phyloP scores from a whole-genome alignment of 768 basidiomycete species.

The Pholiota molesta region DNA sequence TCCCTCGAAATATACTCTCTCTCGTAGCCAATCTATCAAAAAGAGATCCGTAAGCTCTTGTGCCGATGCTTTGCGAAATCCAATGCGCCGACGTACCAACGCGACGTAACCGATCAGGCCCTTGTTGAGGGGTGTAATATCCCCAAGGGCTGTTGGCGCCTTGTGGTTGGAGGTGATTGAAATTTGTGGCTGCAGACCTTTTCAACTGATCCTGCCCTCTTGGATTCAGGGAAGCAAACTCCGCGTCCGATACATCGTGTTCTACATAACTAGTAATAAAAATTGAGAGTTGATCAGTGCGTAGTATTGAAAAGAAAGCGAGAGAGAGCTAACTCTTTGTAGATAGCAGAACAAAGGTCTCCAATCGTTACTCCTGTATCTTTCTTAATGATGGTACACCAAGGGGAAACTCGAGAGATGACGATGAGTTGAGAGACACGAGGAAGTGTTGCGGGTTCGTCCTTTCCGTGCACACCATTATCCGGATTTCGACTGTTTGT shows the following conservation, averaged over 20 bases:
- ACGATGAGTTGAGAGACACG: constrained; percentile 62
- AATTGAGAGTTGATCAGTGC: neutral
- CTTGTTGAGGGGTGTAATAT: constrained; percentile 52
- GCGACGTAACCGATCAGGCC: constrained; percentile 57
- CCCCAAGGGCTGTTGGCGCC: constrained; percentile 29
- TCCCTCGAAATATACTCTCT: constrained; percentile 70
- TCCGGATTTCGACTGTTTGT: constrained; percentile 10
- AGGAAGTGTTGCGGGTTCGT: constrained; percentile 72
- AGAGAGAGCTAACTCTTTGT: constrained; percentile 67
- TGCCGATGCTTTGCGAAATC: neutral
- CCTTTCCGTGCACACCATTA: constrained; percentile 32
- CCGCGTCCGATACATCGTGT: constrained; percentile 64
- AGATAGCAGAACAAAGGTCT: constrained; percentile 71
- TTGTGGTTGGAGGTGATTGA: constrained; percentile 22
- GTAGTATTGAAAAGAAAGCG: neutral
- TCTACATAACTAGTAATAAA: constrained; percentile 63
- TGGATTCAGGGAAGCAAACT: constrained; percentile 60
- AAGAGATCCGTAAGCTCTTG: neutral
- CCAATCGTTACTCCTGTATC: constrained; percentile 74
- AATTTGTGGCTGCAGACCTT: constrained; percentile 52
- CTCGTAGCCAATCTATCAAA: constrained; percentile 73
- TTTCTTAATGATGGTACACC: constrained; percentile 79
- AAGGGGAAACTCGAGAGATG: constrained; percentile 65
- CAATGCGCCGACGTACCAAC: constrained; percentile 54
- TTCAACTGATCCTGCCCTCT: constrained; percentile 76